Evolutionary conservation across 495 filamentous ascomycete species (phyloP).

Genomic region (Rostrohypoxylon terebratum): DNA sequence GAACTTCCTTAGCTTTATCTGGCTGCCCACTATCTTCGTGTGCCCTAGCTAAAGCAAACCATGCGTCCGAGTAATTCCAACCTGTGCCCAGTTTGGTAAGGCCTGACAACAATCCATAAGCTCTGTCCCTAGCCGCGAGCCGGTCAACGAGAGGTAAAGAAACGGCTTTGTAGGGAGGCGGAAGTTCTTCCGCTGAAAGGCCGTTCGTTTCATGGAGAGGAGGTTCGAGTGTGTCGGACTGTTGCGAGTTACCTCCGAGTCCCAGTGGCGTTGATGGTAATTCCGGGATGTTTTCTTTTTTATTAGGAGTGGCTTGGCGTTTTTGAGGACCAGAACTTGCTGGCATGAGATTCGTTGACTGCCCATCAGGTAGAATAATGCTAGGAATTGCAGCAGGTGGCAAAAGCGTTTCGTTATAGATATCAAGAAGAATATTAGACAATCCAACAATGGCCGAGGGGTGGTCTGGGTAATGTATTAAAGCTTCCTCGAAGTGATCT

Average conservation of each 20-base stretch:
- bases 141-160: conserved; percentile 76
- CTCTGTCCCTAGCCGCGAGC: conserved; percentile 86
- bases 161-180: conserved; percentile 59
- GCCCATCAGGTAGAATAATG: conserved; percentile 32
- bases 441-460: conserved; percentile 82
- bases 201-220: conserved; percentile 20
- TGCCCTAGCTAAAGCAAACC: conserved; percentile 86
- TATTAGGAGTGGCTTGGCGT: neutral
- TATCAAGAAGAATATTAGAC: conserved; percentile 85
- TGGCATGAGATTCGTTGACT: conserved; percentile 19
- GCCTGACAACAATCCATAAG: conserved; percentile 80
- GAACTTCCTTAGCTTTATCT: conserved; percentile 81
- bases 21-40: conserved; percentile 86
- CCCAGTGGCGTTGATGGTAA: conserved; percentile 59
- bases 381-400: conserved; percentile 59
- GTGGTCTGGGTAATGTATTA: conserved; percentile 80
- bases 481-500: conserved; percentile 79
- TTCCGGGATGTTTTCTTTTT: conserved; percentile 21
- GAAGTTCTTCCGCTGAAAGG: conserved; percentile 49
- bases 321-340: conserved; percentile 30
- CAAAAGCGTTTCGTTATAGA: conserved; percentile 74
- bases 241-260: conserved; percentile 40
- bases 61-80: conserved; percentile 95
- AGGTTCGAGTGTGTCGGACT: conserved; percentile 14
- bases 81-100: conserved; percentile 87